phyloP scores from a whole-genome alignment of 1,139 yeast species.

The Yamadazyma diospyri region DNA sequence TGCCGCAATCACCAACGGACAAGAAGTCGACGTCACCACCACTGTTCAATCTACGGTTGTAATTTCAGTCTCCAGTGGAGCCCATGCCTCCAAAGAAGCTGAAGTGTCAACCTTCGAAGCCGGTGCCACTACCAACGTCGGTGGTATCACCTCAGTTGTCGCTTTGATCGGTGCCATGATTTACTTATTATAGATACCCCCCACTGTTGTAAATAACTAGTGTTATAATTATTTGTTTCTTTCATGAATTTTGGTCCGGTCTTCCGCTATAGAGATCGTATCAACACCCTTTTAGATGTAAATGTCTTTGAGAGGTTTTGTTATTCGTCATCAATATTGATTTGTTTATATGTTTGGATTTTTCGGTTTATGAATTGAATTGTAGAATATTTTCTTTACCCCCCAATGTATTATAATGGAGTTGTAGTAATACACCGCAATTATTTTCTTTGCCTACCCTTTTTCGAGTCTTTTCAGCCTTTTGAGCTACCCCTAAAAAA shows the following conservation, averaged over 20 bases:
- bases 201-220: conserved; percentile 6
- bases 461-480: too few relatives aligned
- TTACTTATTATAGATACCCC: conserved; percentile 12
- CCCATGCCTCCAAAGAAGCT: conserved; percentile 18
- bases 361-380: conserved; percentile 2
- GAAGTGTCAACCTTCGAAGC: conserved; percentile 21
- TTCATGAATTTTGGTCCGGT: too few relatives aligned
- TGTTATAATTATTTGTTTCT: too few relatives aligned
- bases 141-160: conserved; percentile 20
- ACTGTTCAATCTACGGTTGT: conserved; percentile 16
- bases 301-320: too few relatives aligned
- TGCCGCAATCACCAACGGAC: conserved; percentile 4
- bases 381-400: conserved; percentile 3
- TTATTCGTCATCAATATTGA: too few relatives aligned
- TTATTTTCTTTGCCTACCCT: too few relatives aligned
- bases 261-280: not conserved
- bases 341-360: conserved; percentile 1
- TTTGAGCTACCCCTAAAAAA: too few relatives aligned
- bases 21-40: conserved; percentile 19
- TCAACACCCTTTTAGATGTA: too few relatives aligned
- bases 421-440: too few relatives aligned
- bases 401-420: conserved; percentile 6
- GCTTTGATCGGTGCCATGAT: conserved; percentile 15
- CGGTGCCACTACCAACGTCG: conserved; percentile 23
- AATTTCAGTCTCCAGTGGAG: conserved; percentile 20